Base-by-base conservation (phyloP, 2,329 filamentous ascomycete genomes). In the Fusarium buharicum region DNA sequence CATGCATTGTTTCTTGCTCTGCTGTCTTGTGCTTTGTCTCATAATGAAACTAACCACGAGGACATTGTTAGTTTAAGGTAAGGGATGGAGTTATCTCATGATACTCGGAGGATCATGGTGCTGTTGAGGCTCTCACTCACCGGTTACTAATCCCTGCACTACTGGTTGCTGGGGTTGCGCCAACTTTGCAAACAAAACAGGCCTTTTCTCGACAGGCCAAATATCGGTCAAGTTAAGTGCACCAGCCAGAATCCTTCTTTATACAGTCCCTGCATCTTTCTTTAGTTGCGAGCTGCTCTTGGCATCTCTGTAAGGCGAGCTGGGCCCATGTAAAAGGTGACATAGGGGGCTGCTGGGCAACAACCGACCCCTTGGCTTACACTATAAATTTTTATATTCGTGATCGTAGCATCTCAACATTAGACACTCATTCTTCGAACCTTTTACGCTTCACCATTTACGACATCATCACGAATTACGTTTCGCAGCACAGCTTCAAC, bases 141-240 rank as follows among this genome's bases (percentile, higher is more conserved):
- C 34, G 55, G 3, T 13, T 4, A 18, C 3, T 11, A 10, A 39
- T 20, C 37, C 37, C 20, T 17, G 37, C 6, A 17, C 12, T 30
- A 13, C 24, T 64, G 55, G 61, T 64, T 64, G 61, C 61, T 43
- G 56, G 45, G 61, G 57, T 60, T 60, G 34, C 61, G 34, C 41
- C 6, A 22, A 37, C 38, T 37, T 43, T 28, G 13, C 27, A 28
- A 44, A 37, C 46, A 49, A 44, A 53, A 51, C 48, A 56, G 30
- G 44, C 13, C 13, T 24, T 46, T n/a, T 22, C 17, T 44, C 36
- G 22, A 45, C 40, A 43, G 16, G 36, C 39, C 46, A 56, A 51
- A 44, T 55, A 51, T 10, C 36, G 49, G 44, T 31, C 41, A 50
- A 37, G 41, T 33, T 8, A 37, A 37, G 10, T 37, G 30, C 22